Base-by-base conservation (phyloP, 1,284 basidiomycete genomes). In the Cutaneotrichosporon arboriforme region DNA sequence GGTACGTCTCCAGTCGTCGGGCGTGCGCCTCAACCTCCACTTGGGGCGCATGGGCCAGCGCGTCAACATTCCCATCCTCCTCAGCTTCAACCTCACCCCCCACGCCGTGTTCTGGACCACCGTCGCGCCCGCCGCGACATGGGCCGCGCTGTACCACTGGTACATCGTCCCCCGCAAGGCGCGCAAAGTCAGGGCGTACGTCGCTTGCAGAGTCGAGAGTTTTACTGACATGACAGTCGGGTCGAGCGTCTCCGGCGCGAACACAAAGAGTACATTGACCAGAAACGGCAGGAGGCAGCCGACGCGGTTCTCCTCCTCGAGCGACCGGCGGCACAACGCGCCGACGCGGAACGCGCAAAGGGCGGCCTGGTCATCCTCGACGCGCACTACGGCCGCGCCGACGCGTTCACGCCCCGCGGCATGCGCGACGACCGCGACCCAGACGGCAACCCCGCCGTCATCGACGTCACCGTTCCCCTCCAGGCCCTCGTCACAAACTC, bases 401-500 rank as follows among this genome's bases (percentile, higher is more conserved):
- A 60, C 0, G 60, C 65, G 2, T 75, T 74, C 56, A 71, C 72
- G 4, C 34, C 74, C 31, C 80, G 82, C 58, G 77, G 77, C 45
- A 79, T 81, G 59, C 78, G 79, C 47, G 66, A 67, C 22, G 53
- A 55, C 15, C 49, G 38, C 4, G 37, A 36, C 31, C 51, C 47
- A 18, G 55, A 76, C 52, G 81, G 81, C 48, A 76, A 86, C 39
- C 61, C 65, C 22, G 58, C 44, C 38, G 75, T 79, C 42, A 80
- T 89, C 59, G 84, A 91, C 71, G 88, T 92, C 36, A 86, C 84
- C 17, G 77, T 87, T 31, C 82, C 91, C 4, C 67, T 94, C 23
- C 90, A 93, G 76, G 84, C 88, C 21, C 78, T 94, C 15, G 87
- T 93, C 42, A 80, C 82, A 59, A 81, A 85, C 59, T 85, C 85